A percentile compares a stretch with the other conserved stretches of the same genome.
Conservation (phyloP, 2,329 filamentous ascomycete species). For the Penicillium sp. region DNA sequence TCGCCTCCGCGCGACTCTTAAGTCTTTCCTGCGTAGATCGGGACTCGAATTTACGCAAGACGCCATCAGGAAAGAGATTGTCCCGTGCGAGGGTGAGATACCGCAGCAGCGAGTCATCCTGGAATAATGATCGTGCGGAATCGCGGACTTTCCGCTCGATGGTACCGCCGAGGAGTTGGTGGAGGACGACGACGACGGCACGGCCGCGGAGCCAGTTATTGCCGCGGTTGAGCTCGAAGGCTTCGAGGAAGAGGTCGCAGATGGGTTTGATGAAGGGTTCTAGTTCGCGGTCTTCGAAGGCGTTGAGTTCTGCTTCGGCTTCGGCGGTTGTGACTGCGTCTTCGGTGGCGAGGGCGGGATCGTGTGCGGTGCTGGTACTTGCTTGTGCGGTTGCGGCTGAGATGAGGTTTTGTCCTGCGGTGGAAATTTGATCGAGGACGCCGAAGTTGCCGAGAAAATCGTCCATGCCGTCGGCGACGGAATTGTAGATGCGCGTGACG, state of each 20-base stretch:
- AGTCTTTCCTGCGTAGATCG: conserved; percentile 76
- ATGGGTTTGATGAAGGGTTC: conserved; percentile 98
- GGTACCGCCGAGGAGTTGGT: conserved; percentile 92
- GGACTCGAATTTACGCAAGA: conserved; percentile 55
- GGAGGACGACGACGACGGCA: conserved; percentile 93
- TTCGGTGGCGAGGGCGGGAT: conserved; percentile 53
- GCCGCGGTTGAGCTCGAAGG: conserved; percentile 91
- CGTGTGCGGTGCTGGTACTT: conserved; percentile 55
- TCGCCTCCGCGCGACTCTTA: conserved; percentile 83
- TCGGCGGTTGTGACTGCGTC: conserved; percentile 66
- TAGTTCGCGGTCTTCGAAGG: conserved; percentile 86
- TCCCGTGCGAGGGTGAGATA: conserved; percentile 78
- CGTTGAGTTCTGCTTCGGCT: conserved; percentile 90
- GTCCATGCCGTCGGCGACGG: conserved; percentile 96
- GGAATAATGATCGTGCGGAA: conserved; percentile 72
- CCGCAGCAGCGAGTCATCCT: conserved; percentile 77
- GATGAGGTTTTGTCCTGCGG: conserved; percentile 84
- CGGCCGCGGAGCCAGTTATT: conserved; percentile 97
- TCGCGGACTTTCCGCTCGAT: conserved; percentile 96
- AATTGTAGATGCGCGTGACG: conserved; percentile 93
- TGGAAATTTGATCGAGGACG: conserved; percentile 89
- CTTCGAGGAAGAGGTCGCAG: conserved; percentile 94
- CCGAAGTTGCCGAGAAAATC: conserved; percentile 96
- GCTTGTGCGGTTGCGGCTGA: conserved; percentile 58
- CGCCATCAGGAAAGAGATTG: conserved; percentile 74